phyloP scores from a whole-genome alignment of 176 grass and related monocot species.

The Hordeum marinum region DNA sequence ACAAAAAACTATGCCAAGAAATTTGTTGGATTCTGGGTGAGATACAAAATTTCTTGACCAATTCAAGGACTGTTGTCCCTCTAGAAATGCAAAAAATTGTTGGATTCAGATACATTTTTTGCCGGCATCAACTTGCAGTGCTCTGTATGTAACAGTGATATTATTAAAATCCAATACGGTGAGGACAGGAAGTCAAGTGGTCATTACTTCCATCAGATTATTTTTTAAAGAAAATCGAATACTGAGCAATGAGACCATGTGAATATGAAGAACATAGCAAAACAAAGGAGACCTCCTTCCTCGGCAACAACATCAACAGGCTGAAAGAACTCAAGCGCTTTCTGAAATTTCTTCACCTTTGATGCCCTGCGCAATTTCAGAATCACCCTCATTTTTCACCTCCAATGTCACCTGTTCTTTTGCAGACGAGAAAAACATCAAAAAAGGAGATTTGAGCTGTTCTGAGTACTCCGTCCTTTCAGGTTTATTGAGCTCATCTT shows the following conservation, averaged over 20 bases:
- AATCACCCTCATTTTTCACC: slow-evolving; percentile 38
- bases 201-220: no score
- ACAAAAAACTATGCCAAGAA: background rate
- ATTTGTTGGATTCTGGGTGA: background rate
- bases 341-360: slow-evolving; percentile 77
- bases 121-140: background rate
- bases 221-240: background rate
- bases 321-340: slow-evolving; percentile 81
- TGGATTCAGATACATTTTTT: slow-evolving; percentile 1
- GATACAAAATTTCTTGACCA: background rate
- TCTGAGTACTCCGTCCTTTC: no score
- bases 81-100: background rate
- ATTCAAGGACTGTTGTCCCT: background rate
- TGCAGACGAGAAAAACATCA: no score
- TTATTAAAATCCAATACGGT: background rate
- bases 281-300: slow-evolving; percentile 48
- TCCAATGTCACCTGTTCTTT: background rate
- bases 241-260: background rate
- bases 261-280: background rate
- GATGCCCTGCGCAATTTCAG: slow-evolving; percentile 58
- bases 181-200: no score
- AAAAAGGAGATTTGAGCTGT: no score
- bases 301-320: slow-evolving; percentile 63
- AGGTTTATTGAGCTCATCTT: no score
- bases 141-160: background rate